These are phyloP conservation scores for Pleurotus citrinopileatus DNA, from an alignment of 768 basidiomycete genomes.

Conservation along the genomic window DNA sequence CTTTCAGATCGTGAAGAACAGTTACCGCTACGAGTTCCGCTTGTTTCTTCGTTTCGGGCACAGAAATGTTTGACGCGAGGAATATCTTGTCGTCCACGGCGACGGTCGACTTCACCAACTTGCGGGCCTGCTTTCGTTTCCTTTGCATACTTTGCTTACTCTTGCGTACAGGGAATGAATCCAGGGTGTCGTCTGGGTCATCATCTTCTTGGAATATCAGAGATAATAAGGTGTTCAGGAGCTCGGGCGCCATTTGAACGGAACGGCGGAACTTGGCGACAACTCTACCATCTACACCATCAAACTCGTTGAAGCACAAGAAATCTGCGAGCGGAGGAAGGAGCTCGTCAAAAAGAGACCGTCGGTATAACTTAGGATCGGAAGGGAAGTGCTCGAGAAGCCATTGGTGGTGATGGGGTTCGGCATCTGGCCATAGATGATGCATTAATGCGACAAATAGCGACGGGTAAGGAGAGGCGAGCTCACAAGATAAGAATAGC, in stretches of 20 bases:
- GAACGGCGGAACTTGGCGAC: background rate
- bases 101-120: slow-evolving; percentile 10
- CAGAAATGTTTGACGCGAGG: slow-evolving; percentile 20
- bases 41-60: slow-evolving; percentile 20
- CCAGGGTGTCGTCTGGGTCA: background rate
- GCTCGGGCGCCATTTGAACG: background rate
- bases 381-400: background rate
- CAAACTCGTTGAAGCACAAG: slow-evolving; percentile 1
- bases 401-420: background rate
- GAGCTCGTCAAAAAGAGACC: background rate
- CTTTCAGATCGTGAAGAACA: slow-evolving; percentile 23
- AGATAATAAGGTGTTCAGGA: background rate
- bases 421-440: background rate
- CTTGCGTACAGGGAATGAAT: background rate
- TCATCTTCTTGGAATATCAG: background rate
- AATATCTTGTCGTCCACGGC: slow-evolving; percentile 27
- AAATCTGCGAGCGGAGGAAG: background rate
- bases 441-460: background rate
- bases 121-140: slow-evolving; percentile 18
- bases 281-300: background rate
- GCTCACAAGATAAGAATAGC: background rate
- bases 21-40: background rate
- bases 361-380: background rate
- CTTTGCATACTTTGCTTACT: slow-evolving; percentile 24
- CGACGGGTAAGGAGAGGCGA: background rate